These are phyloP conservation scores for Dactylella cylindrospora DNA, from an alignment of 2,329 filamentous ascomycete genomes.

Conservation along the genomic window DNA sequence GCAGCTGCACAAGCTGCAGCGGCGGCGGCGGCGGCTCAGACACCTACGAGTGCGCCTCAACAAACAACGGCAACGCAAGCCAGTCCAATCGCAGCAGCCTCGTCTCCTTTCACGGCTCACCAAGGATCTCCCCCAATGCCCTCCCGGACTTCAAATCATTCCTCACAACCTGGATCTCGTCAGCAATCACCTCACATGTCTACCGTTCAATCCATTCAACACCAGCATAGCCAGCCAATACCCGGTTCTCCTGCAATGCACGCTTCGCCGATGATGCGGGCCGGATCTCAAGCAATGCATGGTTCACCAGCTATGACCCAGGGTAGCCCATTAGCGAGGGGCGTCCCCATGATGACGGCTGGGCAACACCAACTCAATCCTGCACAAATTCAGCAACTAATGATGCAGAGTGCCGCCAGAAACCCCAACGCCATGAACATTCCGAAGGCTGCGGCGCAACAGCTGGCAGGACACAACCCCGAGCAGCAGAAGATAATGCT, in stretches of 20 bases:
- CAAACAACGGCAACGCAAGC: slow-evolving; percentile 39
- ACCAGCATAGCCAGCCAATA: slow-evolving; percentile 37
- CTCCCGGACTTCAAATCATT: slow-evolving; percentile 31
- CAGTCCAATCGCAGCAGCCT: slow-evolving; percentile 34
- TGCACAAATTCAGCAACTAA: slow-evolving; percentile 38
- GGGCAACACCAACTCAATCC: slow-evolving; percentile 21
- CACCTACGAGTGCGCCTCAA: slow-evolving; percentile 37
- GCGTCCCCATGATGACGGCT: slow-evolving; percentile 21
- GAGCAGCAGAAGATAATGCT: slow-evolving; percentile 42
- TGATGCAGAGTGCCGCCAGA: slow-evolving; percentile 40
- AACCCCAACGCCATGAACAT: slow-evolving; percentile 38
- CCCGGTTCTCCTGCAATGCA: slow-evolving; percentile 41
- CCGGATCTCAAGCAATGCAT: slow-evolving; percentile 35
- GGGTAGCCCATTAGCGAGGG: slow-evolving; percentile 33
- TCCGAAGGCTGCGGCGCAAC: slow-evolving; percentile 25
- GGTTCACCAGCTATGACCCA: slow-evolving; percentile 35
- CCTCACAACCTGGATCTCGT: slow-evolving; percentile 40
- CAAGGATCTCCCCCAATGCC: slow-evolving; percentile 37
- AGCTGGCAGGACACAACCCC: slow-evolving; percentile 31
- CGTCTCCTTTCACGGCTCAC: slow-evolving; percentile 29
- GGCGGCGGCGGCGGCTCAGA: slow-evolving; percentile 7
- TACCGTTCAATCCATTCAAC: slow-evolving; percentile 32
- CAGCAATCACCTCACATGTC: slow-evolving; percentile 43
- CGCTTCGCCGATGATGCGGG: slow-evolving; percentile 40
- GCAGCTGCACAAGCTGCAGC: background rate